Base-by-base conservation (phyloP, 106 monocot species). In the Dendrobium catenatum region DNA sequence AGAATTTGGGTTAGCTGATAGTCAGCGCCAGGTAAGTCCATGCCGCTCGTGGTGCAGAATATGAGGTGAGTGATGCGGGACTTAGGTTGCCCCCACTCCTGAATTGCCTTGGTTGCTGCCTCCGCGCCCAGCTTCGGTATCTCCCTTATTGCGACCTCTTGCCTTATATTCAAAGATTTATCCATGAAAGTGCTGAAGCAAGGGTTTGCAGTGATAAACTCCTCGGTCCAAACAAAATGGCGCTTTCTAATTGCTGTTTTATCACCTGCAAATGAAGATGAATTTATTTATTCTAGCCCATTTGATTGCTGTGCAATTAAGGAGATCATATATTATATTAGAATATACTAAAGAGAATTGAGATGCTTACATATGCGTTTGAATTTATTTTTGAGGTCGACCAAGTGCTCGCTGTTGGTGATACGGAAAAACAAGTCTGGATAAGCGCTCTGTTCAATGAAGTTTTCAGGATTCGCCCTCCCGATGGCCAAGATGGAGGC, bases 401-500 rank as follows among this genome's bases (percentile, higher is more conserved):
- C 29, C 54, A 51, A 41, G 51, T 77, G 77, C 54, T 77, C 77
- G 77, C 77, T 77, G n/a, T 77, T 54, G 77, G 77, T 77, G 77
- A 77, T 54, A 11, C 55, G 48, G 9, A 77, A 77, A 15, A 18
- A 77, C 54, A 77, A 77, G 27, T 77, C 77, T 4, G 77, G 77
- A n/a, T 51, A 77, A 24, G 48, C 10, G 77, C 29, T 77, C 51
- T 77, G 77, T 18, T 77, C 77, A 48, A 77, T 77, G 26, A 42
- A 11, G 8, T 51, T 51, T 9, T 33, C 41, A 11, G 77, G 77
- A 15, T 77, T 77, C 18, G 77, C 77, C 22, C 51, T 77, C 4
- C 77, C 77, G 22, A 77, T 48, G 51, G 51, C 77, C 19, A 77
- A 42, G 31, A 77, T 77, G n/a, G 78, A 70, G 18, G 85, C 85